Percentiles rank a stretch among this genome's conserved stretches.
Conservation (phyloP, 805 yeast genomes). For the Torulaspora delbrueckii region DNA sequence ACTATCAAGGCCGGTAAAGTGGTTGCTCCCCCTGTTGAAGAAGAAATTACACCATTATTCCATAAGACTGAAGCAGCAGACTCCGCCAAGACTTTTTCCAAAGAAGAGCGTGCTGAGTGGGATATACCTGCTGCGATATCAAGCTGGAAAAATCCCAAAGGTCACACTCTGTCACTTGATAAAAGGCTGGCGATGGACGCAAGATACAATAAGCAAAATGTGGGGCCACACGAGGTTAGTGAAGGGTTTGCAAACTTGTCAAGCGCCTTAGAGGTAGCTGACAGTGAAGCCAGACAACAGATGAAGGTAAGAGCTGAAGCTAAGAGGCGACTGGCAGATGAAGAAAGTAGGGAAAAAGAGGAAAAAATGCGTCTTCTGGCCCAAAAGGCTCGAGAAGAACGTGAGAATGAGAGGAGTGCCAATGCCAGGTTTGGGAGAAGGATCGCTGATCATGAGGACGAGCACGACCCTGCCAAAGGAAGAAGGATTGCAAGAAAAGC, state of each 20-base stretch:
- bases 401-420: conserved; percentile 13
- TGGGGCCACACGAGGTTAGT: conserved; percentile 40
- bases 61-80: conserved; percentile 53
- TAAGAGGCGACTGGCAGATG: conserved; percentile 46
- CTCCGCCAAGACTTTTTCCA: conserved; percentile 42
- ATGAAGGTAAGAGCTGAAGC: conserved; percentile 47
- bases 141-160: conserved; percentile 93
- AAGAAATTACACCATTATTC: conserved; percentile 65
- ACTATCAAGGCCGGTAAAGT: conserved; percentile 63
- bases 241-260: conserved; percentile 60
- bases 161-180: conserved; percentile 76
- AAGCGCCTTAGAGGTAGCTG: conserved; percentile 69
- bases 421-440: conserved; percentile 7
- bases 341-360: conserved; percentile 47
- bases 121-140: conserved; percentile 86
- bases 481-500: conserved; percentile 36
- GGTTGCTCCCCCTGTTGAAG: conserved; percentile 50
- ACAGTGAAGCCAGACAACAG: conserved; percentile 52
- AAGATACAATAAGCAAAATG: conserved; percentile 34
- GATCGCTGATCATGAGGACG: conserved; percentile 1
- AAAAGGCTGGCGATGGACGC: conserved; percentile 58
- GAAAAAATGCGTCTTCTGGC: conserved; percentile 49
- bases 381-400: conserved; percentile 41
- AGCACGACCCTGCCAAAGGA: conserved; percentile 7
- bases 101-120: conserved; percentile 77